Base-by-base conservation (phyloP, 2,329 filamentous ascomycete species). In the Pseudogymnoascus sp. region DNA sequence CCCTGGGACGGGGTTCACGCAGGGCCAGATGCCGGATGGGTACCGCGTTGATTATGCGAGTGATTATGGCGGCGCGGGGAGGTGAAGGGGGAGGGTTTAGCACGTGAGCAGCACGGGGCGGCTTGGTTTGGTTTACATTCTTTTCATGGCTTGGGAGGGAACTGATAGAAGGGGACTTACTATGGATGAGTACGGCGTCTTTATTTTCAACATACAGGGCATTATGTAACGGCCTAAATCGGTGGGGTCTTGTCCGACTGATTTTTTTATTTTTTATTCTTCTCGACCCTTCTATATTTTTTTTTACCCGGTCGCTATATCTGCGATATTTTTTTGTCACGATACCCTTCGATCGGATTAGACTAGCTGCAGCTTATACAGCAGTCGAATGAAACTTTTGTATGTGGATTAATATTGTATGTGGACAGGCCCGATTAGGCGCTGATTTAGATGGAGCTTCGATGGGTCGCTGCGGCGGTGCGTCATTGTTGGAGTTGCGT, bases 1-100 rank as follows among this genome's bases (percentile, higher is more conserved):
- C 53, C 71, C 72, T 10, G 70, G 70, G 10, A 70, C 69, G 26
- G 69, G 66, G 7, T 73, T 69, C 50, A 67, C 65, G 4, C 61
- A 62, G 46, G 46, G 64, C 15, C 71, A 72, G 63, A 70, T 73
- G 68, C 64, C 64, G 23, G 68, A 72, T 35, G 62, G 63, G 6
- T 73, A 71, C 62, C 70, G 68, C 2, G 42, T 62, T 62, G 71
- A 68, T 19, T 74, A 74, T 64, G 69, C 69, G 13, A 73, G 71
- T 61, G 72, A 74, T 65, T 69, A 72, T 60, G 69, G 71, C n/a
- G 65, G 60, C 59, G 69, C 71, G 17, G 65, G 60, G 40, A 68
- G 68, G 37, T 73, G 61, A 69, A 6, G 26, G 1, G 42, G 11
- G 21, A 21, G 19, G 2, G 7, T 15, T 11, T 37, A 26, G n/a